These are phyloP conservation scores for Dendrobium chrysotoxum DNA, from an alignment of 106 monocot species.

Conservation along the genomic window DNA sequence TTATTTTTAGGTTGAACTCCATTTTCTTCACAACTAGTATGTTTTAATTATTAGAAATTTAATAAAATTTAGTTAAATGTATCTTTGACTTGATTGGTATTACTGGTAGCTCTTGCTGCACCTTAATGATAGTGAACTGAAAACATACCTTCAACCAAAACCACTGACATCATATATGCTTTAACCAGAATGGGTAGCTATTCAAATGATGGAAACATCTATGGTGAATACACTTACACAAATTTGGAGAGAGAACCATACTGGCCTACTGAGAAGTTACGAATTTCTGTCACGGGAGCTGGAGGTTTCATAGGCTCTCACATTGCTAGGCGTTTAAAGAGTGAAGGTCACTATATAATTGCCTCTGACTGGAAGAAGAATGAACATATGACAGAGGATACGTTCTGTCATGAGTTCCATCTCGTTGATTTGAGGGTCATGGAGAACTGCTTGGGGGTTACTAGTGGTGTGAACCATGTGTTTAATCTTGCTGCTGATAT, in stretches of 20 bases:
- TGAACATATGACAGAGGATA: constrained; percentile 89
- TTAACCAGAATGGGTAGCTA: constrained; percentile 35
- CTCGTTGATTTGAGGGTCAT: constrained; percentile 83
- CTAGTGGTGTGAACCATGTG: constrained; percentile 60
- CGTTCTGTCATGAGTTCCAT: constrained; percentile 92
- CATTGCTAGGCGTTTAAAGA: constrained; percentile 84
- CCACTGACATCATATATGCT: too few species aligned
- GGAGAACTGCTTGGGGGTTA: constrained; percentile 86
- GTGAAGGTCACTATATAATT: constrained; percentile 85
- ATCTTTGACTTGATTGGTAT: too few species aligned
- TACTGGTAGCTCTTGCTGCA: too few species aligned
- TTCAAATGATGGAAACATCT: constrained; percentile 16
- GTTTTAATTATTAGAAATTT: too few species aligned
- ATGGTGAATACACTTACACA: constrained; percentile 73
- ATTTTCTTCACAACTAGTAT: too few species aligned
- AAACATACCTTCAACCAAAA: too few species aligned
- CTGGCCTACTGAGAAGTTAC: constrained; percentile 71
- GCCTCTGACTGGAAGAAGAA: constrained; percentile 98
- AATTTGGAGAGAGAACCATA: constrained; percentile 79
- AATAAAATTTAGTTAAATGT: too few species aligned
- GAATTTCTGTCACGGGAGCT: constrained; percentile 74
- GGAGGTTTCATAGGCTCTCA: constrained; percentile 90
- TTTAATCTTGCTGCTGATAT: constrained; percentile 90
- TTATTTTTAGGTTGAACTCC: too few species aligned
- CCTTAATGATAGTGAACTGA: too few species aligned